Evolutionary conservation across 805 yeast genomes (phyloP).

Genomic region (Blastobotrys americana): DNA sequence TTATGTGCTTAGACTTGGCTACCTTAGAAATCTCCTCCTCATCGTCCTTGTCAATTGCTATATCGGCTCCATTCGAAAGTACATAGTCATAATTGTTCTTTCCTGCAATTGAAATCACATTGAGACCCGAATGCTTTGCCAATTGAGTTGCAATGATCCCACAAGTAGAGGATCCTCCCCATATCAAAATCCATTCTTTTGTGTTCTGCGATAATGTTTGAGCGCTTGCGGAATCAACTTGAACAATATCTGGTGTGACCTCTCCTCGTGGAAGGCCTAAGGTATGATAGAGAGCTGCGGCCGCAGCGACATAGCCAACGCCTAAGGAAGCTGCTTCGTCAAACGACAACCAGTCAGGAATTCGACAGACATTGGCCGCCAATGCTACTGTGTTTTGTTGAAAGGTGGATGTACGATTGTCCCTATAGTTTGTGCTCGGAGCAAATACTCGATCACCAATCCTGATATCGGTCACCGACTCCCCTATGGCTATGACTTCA

Average conservation of each 20-base stretch:
- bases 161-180: constrained; percentile 1
- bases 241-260: no score
- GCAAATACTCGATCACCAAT: constrained; percentile 1
- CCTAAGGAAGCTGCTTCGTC: background rate
- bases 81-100: background rate
- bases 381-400: background rate
- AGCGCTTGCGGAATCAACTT: no score
- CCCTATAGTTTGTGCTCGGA: background rate
- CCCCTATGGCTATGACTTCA: background rate
- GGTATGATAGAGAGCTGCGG: background rate
- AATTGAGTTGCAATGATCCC: constrained; percentile 1
- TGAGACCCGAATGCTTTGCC: constrained; percentile 1
- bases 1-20: constrained; percentile 1
- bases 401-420: background rate
- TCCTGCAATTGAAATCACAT: background rate
- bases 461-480: background rate
- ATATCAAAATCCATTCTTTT: background rate
- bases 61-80: background rate
- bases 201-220: no score
- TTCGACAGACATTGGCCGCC: background rate
- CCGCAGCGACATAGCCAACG: background rate
- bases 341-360: background rate
- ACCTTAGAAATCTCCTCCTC: background rate
- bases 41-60: background rate
- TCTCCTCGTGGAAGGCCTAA: background rate